Percentiles rank a stretch among this genome's conserved stretches.
phyloP scores from a whole-genome alignment of 257 asterid species.

The Ilex asprella region DNA sequence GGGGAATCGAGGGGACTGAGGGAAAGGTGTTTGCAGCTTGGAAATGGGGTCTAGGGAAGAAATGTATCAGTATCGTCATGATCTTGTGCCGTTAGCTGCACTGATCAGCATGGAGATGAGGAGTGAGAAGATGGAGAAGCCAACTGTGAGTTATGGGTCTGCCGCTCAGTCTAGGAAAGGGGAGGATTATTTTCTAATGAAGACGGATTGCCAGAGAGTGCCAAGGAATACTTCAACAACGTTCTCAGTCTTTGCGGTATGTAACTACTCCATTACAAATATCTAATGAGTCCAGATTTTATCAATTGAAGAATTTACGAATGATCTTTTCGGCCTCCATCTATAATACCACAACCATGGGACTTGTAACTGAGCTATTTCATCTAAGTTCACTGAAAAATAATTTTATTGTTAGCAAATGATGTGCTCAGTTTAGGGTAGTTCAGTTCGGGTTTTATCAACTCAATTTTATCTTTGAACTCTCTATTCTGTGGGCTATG shows the following conservation, averaged over 20 bases:
- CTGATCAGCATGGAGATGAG: constrained; percentile 2
- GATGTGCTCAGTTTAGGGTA: too few relatives aligned
- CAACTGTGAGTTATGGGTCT: not conserved
- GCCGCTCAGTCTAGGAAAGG: constrained; percentile 1
- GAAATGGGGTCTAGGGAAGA: not conserved
- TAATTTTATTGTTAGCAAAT: not conserved
- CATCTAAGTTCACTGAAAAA: not conserved
- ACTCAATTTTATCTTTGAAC: too few relatives aligned
- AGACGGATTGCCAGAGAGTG: not conserved
- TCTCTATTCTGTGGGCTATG: too few relatives aligned
- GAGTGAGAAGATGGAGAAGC: constrained; percentile 3
- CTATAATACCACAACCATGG: too few relatives aligned
- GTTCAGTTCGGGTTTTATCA: too few relatives aligned
- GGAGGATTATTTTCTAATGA: not conserved
- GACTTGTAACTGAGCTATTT: too few relatives aligned
- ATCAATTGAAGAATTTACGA: not conserved
- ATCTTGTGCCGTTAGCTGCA: not conserved
- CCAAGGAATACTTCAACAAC: not conserved
- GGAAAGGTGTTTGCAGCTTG: not conserved
- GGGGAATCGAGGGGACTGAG: not conserved
- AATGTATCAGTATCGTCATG: not conserved
- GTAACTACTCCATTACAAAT: not conserved
- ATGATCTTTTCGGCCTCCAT: too few relatives aligned
- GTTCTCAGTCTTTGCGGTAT: constrained; percentile 5
- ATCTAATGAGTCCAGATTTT: not conserved